Evolutionary conservation across 2,329 filamentous ascomycete genomes (phyloP).

Genomic region (Colletotrichum destructivum): DNA sequence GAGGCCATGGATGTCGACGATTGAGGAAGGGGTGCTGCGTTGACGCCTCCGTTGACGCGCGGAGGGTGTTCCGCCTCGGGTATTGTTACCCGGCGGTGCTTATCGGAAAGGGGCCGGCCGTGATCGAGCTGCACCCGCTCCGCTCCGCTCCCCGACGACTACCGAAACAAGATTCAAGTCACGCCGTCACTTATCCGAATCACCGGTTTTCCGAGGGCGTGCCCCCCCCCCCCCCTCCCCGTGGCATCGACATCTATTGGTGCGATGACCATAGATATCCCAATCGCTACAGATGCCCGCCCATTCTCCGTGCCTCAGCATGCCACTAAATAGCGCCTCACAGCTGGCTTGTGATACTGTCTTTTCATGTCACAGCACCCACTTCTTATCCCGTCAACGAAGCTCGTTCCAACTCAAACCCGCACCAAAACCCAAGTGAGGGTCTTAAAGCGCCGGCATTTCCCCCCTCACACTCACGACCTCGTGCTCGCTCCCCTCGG

Average conservation of each 20-base stretch:
- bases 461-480: no score
- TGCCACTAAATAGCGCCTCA: background rate
- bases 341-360: no score
- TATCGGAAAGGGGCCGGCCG: background rate
- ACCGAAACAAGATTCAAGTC: background rate
- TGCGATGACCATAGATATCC: background rate
- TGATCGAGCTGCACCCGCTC: background rate
- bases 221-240: background rate
- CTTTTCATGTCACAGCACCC: background rate
- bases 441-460: no score
- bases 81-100: background rate
- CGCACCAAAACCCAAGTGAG: background rate
- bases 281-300: background rate
- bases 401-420: background rate
- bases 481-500: no score
- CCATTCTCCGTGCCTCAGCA: background rate
- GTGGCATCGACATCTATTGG: background rate
- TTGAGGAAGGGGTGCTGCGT: background rate
- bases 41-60: background rate
- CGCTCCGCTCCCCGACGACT: background rate
- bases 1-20: constrained; percentile 55
- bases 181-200: background rate
- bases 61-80: background rate
- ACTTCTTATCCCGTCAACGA: background rate
- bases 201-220: no score